Conservation (phyloP, 495 filamentous ascomycete species). For the Lophium mytilinum region DNA sequence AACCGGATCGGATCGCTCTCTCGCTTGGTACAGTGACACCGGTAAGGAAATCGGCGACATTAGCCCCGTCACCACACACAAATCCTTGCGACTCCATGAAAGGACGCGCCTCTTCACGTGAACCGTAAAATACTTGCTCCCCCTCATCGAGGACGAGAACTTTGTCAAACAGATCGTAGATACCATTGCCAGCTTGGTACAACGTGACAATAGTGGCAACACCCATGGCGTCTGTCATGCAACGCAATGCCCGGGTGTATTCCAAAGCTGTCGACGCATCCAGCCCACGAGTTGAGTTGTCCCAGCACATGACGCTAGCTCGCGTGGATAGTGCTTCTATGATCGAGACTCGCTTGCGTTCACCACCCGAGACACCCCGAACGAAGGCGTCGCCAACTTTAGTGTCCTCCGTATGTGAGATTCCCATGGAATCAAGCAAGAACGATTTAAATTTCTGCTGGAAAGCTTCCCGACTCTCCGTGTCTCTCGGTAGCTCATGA, state of each 20-base stretch:
- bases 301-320: constrained; percentile 36
- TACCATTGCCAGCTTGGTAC: constrained; percentile 75
- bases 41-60: constrained; percentile 66
- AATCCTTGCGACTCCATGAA: constrained; percentile 65
- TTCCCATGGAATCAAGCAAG: background rate
- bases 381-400: constrained; percentile 27
- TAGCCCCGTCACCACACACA: constrained; percentile 54
- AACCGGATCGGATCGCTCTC: constrained; percentile 52
- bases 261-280: constrained; percentile 73
- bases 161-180: constrained; percentile 74
- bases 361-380: constrained; percentile 28
- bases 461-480: background rate
- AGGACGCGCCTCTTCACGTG: constrained; percentile 49
- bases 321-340: background rate
- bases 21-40: constrained; percentile 65
- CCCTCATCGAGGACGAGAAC: constrained; percentile 59
- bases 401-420: constrained; percentile 24
- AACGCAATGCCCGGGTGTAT: constrained; percentile 63
- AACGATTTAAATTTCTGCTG: background rate
- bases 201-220: constrained; percentile 72
- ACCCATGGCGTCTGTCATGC: constrained; percentile 71
- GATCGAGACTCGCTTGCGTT: constrained; percentile 24
- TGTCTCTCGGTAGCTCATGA: background rate
- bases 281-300: constrained; percentile 69
- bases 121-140: constrained; percentile 56